Evolutionary conservation across 257 asterid species (phyloP), one percentile per base, ranked within the genome.

Genomic region (Gentiana macrophylla): DNA sequence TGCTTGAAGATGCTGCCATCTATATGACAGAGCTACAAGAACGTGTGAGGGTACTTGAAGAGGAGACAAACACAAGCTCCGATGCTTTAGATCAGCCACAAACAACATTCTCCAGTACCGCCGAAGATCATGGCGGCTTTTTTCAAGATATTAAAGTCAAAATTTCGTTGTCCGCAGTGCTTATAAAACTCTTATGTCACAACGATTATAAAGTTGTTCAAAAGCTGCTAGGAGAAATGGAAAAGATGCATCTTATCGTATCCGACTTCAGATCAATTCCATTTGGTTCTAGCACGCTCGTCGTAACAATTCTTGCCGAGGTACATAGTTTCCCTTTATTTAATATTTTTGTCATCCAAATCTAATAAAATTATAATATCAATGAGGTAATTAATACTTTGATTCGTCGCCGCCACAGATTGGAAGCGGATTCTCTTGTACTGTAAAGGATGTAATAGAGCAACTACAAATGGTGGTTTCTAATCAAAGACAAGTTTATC

Each of bases 301-400:
- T 70, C 60, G 72, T 83, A 43, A 73, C 87, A 44, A 41, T 83
- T 63, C 77, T 70, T 57, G 78, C 86, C 50, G 57, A 77, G 86
- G 92, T 83, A 73, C 3, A 6, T 12, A 5, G 4, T 55, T 11
- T 47, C 45, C 11, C 1, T 44, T 43, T 2, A 34, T 38, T 55
- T 1, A 4, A 11, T 33, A 12, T 34, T 12, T 6, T 24, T 24
- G 32, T 53, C 46, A 24, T 24, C n/a, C 1, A 37, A 1, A 1
- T 12, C 7, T 15, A 1, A 24, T 24, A 24, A 24, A 24, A 24
- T 24, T 24, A 24, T 24, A 0, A 24, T 24, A 24, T 24, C 24
- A 24, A 24, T 24, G 24, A 24, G 24, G 24, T 24, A 24, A 24
- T 24, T 24, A 24, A 24, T 24, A 24, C 24, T 24, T 24, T 24